Percentiles rank a stretch among this genome's conserved stretches.
phyloP scores from a whole-genome alignment of 2,329 filamentous ascomycete genomes.

The Trichoderma aggressivum region DNA sequence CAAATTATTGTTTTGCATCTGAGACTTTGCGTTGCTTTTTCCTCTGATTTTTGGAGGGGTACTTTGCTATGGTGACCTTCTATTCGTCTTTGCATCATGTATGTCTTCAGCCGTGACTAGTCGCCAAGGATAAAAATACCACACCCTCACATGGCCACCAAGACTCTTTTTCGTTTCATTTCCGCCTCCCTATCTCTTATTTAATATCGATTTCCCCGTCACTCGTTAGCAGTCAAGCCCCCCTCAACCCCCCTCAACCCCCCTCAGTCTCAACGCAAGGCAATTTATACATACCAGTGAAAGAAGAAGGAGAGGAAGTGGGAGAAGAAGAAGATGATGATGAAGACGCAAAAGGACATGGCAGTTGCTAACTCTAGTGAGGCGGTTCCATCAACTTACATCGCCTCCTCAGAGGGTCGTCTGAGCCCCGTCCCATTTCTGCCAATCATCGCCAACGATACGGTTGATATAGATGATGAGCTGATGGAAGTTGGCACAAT shows the following conservation, averaged over 20 bases:
- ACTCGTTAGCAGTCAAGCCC: neutral
- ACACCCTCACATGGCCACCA: neutral
- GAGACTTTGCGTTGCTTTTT: neutral
- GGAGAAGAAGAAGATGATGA: neutral
- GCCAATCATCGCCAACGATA: neutral
- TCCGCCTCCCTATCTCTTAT: neutral
- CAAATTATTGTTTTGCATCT: constrained; percentile 6
- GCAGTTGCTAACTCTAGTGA: neutral
- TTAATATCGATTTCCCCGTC: neutral
- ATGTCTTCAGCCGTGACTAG: neutral
- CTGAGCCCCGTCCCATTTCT: neutral
- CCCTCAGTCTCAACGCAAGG: neutral
- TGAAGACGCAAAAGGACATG: neutral
- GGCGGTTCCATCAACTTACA: neutral
- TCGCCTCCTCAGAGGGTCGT: neutral
- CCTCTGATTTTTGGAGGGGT: neutral
- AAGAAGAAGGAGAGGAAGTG: neutral
- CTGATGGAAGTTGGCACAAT: neutral
- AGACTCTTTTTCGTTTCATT: neutral
- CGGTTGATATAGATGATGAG: neutral
- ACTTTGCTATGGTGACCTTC: neutral
- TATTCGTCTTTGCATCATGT: neutral
- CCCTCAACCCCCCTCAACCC: neutral
- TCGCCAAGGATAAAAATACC: neutral
- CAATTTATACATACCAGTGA: neutral